Evolutionary conservation across 306 rosid genomes (phyloP).

Genomic region (Vigna angularis): DNA sequence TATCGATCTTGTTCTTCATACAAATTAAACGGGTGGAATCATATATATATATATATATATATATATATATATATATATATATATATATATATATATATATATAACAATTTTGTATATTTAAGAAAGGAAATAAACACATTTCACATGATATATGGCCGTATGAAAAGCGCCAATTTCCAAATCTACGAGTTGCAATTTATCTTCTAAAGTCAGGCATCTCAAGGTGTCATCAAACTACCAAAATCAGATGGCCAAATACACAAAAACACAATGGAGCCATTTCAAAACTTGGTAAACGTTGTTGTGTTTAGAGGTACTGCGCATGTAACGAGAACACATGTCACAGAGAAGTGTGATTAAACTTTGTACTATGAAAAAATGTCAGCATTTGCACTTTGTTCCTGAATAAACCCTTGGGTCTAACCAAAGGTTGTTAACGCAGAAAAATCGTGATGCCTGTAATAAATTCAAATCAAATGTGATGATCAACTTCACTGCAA

Average conservation of each 20-base stretch:
- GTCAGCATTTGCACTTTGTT: slow-evolving; percentile 39
- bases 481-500: slow-evolving; percentile 21
- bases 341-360: not conserved
- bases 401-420: slow-evolving; percentile 78
- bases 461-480: slow-evolving; percentile 21
- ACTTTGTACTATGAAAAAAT: not conserved
- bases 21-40: no score
- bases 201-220: slow-evolving; percentile 14
- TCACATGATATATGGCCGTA: not conserved
- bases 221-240: slow-evolving; percentile 4
- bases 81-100: no score
- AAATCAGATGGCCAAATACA: not conserved
- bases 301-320: not conserved
- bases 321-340: not conserved
- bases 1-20: not conserved
- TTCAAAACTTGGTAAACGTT: not conserved
- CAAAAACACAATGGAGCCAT: not conserved
- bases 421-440: slow-evolving; percentile 73
- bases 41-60: no score
- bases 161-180: not conserved
- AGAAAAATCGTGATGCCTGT: slow-evolving; percentile 73
- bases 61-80: no score
- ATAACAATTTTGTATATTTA: no score
- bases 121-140: not conserved
- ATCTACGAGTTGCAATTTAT: not conserved